These are phyloP conservation scores for Kodamaea hsintzibuensis DNA, from an alignment of 805 yeast genomes.

Conservation along the genomic window DNA sequence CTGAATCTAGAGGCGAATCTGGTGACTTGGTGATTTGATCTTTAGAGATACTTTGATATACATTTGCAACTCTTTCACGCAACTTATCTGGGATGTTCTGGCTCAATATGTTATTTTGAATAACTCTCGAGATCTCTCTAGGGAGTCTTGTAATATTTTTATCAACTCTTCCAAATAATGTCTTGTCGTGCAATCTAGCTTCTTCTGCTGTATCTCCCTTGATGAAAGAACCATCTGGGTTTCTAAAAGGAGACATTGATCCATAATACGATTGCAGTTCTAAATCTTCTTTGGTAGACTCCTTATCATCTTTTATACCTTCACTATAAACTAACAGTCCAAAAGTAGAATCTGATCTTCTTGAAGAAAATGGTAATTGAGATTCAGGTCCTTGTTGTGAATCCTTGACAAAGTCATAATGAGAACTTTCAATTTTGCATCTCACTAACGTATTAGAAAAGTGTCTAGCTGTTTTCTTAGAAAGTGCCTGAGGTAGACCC, in stretches of 20 bases:
- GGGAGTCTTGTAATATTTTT: conserved; percentile 59
- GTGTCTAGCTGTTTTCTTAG: neutral
- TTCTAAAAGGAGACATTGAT: conserved; percentile 35
- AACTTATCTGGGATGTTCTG: conserved; percentile 63
- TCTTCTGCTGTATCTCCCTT: conserved; percentile 48
- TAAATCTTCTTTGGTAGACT: conserved; percentile 2
- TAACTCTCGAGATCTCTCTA: conserved; percentile 51
- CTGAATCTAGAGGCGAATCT: conserved; percentile 53
- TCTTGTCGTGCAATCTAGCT: conserved; percentile 58
- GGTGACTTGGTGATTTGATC: conserved; percentile 56
- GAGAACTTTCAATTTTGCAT: conserved; percentile 5
- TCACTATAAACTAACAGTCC: conserved; percentile 4
- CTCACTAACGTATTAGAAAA: neutral
- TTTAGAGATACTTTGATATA: conserved; percentile 52
- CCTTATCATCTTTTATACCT: neutral
- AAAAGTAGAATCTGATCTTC: conserved; percentile 4
- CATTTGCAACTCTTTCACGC: conserved; percentile 59
- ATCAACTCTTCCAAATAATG: conserved; percentile 56
- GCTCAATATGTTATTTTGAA: conserved; percentile 63
- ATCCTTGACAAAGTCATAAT: neutral
- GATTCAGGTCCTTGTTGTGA: neutral
- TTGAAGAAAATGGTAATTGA: conserved; percentile 5
- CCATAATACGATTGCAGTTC: conserved; percentile 1
- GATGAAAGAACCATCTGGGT: conserved; percentile 40
- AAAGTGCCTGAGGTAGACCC: neutral